Conservation (phyloP, 225 moss, liverwort and hornwort genomes). For the Marchantia polymorpha region DNA sequence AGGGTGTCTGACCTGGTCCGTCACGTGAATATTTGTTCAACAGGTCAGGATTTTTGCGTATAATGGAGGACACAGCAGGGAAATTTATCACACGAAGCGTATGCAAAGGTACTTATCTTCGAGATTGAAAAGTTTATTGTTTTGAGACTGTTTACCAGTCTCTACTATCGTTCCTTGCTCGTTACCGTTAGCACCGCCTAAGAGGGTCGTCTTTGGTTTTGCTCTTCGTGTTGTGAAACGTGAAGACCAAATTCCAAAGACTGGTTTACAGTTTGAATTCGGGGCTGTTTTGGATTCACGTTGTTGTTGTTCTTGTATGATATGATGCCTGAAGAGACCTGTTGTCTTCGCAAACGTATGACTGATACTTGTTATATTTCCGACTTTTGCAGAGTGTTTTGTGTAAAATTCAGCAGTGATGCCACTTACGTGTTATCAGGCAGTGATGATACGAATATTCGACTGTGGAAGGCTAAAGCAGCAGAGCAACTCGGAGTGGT, state of each 20-base stretch:
- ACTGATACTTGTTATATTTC: not conserved
- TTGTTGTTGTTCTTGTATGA: too few species aligned
- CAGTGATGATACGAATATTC: constrained; percentile 96
- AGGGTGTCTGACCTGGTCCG: not conserved
- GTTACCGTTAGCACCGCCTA: too few species aligned
- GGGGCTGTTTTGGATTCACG: too few species aligned
- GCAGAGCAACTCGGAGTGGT: constrained; percentile 97
- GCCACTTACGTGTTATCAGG: constrained; percentile 82
- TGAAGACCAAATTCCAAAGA: too few species aligned
- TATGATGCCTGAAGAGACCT: too few species aligned
- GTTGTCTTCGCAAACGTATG: too few species aligned
- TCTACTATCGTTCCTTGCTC: not conserved
- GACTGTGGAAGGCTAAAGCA: constrained; percentile 91
- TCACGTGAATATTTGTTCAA: not conserved
- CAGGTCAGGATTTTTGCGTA: constrained; percentile 88
- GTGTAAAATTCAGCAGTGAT: constrained; percentile 81
- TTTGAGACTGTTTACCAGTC: not conserved
- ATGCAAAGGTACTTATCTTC: constrained; percentile 83
- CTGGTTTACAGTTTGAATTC: too few species aligned
- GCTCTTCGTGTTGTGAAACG: too few species aligned
- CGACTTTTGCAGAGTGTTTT: constrained; percentile 68
- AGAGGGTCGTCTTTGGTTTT: too few species aligned
- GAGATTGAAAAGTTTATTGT: not conserved
- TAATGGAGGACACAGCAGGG: constrained; percentile 95
- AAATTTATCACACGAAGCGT: constrained; percentile 94